A percentile compares a stretch with the other conserved stretches of the same genome.
Evolutionary conservation across 1,284 basidiomycete genomes (phyloP).

Genomic region (Ceratobasidium sp.): DNA sequence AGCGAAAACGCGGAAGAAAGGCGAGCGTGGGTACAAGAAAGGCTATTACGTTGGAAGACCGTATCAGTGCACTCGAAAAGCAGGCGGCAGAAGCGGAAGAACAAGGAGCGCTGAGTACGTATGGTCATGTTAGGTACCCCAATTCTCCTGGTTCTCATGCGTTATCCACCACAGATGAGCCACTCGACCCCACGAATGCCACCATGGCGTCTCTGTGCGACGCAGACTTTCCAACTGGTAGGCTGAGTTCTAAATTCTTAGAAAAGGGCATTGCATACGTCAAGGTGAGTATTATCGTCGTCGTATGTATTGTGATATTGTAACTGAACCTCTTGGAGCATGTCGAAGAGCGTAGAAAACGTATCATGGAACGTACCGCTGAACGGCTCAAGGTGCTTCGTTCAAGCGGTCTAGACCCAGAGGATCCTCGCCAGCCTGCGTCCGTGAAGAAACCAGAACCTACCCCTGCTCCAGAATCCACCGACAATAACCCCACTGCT

Average conservation of each 20-base stretch:
- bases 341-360: slow-evolving; percentile 21
- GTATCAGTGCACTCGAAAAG: slow-evolving; percentile 8
- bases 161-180: background rate
- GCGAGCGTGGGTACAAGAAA: background rate
- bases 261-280: slow-evolving; percentile 33
- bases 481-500: background rate
- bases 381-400: slow-evolving; percentile 19
- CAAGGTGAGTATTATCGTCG: slow-evolving; percentile 11
- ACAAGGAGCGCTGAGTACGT: slow-evolving; percentile 1
- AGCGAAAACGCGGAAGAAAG: slow-evolving; percentile 5
- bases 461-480: background rate
- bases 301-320: too few relatives aligned
- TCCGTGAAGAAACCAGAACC: slow-evolving; percentile 17
- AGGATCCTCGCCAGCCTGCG: background rate
- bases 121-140: background rate
- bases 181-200: slow-evolving; percentile 16
- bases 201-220: slow-evolving; percentile 33
- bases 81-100: background rate
- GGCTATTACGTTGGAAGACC: background rate
- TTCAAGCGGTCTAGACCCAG: slow-evolving; percentile 11
- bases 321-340: too few relatives aligned
- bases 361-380: slow-evolving; percentile 20
- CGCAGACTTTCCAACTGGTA: slow-evolving; percentile 7
- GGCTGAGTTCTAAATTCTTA: slow-evolving; percentile 12
- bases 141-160: too few relatives aligned